phyloP scores from a whole-genome alignment of 129 eudicot genomes.

The Ambrosia trifida region DNA sequence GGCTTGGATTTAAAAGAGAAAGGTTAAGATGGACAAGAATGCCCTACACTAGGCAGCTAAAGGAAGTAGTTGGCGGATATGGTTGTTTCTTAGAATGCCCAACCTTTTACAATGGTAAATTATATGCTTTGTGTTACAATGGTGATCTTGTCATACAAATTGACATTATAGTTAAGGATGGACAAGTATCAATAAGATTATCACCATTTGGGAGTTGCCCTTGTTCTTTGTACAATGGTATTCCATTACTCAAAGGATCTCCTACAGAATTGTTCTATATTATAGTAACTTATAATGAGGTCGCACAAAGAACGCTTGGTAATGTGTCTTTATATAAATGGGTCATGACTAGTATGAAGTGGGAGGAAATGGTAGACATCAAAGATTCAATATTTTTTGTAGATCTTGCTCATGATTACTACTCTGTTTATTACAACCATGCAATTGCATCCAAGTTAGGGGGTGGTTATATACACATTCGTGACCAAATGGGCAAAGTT shows the following conservation, averaged over 20 bases:
- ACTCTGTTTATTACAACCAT: slow-evolving; percentile 7
- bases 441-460: slow-evolving; percentile 4
- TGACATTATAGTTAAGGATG: slow-evolving; percentile 4
- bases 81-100: not conserved
- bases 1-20: not conserved
- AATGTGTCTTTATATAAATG: not conserved
- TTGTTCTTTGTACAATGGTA: too few species aligned
- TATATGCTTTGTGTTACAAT: not conserved
- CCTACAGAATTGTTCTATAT: not conserved
- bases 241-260: not conserved
- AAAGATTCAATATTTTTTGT: not conserved
- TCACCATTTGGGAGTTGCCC: not conserved
- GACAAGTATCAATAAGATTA: slow-evolving; percentile 7
- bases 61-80: not conserved
- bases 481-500: not conserved
- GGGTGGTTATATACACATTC: slow-evolving; percentile 23
- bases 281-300: not conserved
- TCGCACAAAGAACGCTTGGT: not conserved
- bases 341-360: not conserved
- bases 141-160: not conserved
- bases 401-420: not conserved
- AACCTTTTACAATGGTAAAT: slow-evolving; percentile 19
- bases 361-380: not conserved
- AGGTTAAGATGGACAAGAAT: slow-evolving; percentile 21
- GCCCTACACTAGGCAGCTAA: slow-evolving; percentile 19